Base-by-base conservation (phyloP, 1,139 yeast species). In the Diutina neorugosa region DNA sequence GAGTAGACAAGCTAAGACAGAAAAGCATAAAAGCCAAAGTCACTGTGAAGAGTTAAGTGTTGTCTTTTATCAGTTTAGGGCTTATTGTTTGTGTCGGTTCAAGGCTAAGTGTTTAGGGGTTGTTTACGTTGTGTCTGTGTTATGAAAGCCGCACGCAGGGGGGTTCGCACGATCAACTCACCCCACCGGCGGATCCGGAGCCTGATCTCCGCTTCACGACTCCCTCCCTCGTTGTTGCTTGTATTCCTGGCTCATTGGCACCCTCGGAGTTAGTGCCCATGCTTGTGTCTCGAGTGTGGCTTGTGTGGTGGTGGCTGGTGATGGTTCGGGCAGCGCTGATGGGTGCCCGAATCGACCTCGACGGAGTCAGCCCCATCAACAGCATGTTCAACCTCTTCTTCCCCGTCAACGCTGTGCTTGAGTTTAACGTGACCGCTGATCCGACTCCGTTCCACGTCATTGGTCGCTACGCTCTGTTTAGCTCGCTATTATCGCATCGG, bases 391-490 rank as follows among this genome's bases (percentile, higher is more conserved):
- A 46, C n/a, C 2, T 46, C 4, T 46, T 46, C 40, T 46, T 46
- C 41, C 50, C 50, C 40, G 50, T 46, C 23, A 34, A 46, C 19
- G 37, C 40, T 18, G 21, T n/a, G n/a, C 3, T 46, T 18, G 14
- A 11, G 21, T 25, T 46, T 11, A 46, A 46, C 21, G 40, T 12
- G 23, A 46, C 50, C 3, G n/a, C 23, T 20, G n/a, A 46, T 11
- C 25, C 37, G 9, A n/a, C n/a, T 3, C n/a, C 50, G 23, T n/a
- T 6, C 25, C 19, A 21, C 34, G 19, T 21, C 43, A 54, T 65
- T 7, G 76, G 70, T 1, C 61, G 79, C 37, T 74, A 73, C 57
- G 79, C 78, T 7, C 69, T 77, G 1, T 74, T 74, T 59, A 70
- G 75, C 56, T 70, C 75, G 5, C 60, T 73, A 1, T 57, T 74